A percentile compares a stretch with the other conserved stretches of the same genome.
Evolutionary conservation across 345 rosid genomes (phyloP).

Genomic region (Excoecaria agallocha): DNA sequence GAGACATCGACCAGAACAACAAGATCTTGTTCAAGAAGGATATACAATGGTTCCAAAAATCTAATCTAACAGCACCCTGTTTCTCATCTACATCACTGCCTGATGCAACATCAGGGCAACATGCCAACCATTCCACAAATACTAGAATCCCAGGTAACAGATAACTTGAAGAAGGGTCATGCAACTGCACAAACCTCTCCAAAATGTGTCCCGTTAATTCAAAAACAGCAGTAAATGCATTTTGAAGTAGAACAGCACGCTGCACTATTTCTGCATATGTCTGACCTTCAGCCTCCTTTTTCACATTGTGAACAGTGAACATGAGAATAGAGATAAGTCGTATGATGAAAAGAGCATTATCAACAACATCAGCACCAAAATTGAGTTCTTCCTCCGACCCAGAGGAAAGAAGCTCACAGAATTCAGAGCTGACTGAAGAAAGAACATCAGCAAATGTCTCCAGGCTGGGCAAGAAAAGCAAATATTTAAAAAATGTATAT

Average conservation of each 20-base stretch:
- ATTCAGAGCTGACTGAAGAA: constrained; percentile 51
- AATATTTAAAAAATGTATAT: neutral
- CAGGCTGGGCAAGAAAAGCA: constrained; percentile 49
- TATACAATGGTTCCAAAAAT: constrained; percentile 68
- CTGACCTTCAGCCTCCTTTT: constrained; percentile 75
- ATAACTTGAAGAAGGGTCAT: constrained; percentile 72
- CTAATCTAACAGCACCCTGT: constrained; percentile 53
- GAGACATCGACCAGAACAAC: constrained; percentile 40
- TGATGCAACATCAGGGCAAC: constrained; percentile 68
- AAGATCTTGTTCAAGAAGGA: constrained; percentile 66
- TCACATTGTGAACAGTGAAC: constrained; percentile 68
- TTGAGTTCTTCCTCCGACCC: constrained; percentile 57
- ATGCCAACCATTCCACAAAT: constrained; percentile 92
- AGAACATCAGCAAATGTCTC: constrained; percentile 88
- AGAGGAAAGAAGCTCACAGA: constrained; percentile 62
- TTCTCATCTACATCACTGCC: constrained; percentile 68
- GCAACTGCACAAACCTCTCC: constrained; percentile 58
- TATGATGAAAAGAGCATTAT: constrained; percentile 66
- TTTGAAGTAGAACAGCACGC: constrained; percentile 78
- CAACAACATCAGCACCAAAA: constrained; percentile 67
- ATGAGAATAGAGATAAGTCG: constrained; percentile 69
- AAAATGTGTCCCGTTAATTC: constrained; percentile 64
- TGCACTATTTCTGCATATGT: constrained; percentile 92
- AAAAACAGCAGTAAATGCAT: constrained; percentile 76
- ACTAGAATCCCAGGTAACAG: constrained; percentile 78